phyloP scores from a whole-genome alignment of 805 yeast genomes.

The Kodamaea neixiangensis region DNA sequence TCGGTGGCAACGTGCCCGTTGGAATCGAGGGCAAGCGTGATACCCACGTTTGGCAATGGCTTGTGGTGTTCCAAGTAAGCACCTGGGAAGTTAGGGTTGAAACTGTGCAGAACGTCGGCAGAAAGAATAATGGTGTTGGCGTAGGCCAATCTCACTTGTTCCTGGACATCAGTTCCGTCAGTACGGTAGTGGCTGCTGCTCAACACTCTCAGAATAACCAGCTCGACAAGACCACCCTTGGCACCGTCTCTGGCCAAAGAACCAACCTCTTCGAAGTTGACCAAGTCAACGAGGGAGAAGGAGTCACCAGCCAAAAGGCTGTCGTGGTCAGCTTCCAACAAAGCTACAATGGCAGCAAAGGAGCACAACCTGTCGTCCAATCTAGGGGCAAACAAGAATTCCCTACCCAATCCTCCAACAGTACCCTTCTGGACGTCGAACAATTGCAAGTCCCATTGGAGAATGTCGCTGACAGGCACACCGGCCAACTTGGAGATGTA shows the following conservation, averaged over 20 bases:
- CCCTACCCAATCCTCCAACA: conserved; percentile 75
- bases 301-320: conserved; percentile 28
- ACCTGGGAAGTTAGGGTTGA: conserved; percentile 73
- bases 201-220: conserved; percentile 59
- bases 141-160: conserved; percentile 42
- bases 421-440: conserved; percentile 81
- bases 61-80: conserved; percentile 76
- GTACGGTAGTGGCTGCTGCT: conserved; percentile 26
- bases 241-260: conserved; percentile 81
- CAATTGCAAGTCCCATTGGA: conserved; percentile 74
- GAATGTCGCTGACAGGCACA: conserved; percentile 59
- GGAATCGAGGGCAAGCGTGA: conserved; percentile 70
- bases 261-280: conserved; percentile 85
- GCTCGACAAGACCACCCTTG: conserved; percentile 70
- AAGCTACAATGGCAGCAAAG: conserved; percentile 64
- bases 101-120: conserved; percentile 82
- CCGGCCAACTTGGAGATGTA: conserved; percentile 64
- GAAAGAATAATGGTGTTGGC: conserved; percentile 81
- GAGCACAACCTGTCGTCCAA: conserved; percentile 84
- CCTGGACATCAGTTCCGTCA: conserved; percentile 23
- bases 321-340: conserved; percentile 44
- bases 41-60: conserved; percentile 78
- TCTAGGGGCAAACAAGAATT: conserved; percentile 79
- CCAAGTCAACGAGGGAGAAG: conserved; percentile 63
- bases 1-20: conserved; percentile 87